A percentile compares a stretch with the other conserved stretches of the same genome.
These are phyloP conservation scores for Oxytropis ochrocephala DNA, from an alignment of 306 rosid genomes.

Conservation along the genomic window DNA sequence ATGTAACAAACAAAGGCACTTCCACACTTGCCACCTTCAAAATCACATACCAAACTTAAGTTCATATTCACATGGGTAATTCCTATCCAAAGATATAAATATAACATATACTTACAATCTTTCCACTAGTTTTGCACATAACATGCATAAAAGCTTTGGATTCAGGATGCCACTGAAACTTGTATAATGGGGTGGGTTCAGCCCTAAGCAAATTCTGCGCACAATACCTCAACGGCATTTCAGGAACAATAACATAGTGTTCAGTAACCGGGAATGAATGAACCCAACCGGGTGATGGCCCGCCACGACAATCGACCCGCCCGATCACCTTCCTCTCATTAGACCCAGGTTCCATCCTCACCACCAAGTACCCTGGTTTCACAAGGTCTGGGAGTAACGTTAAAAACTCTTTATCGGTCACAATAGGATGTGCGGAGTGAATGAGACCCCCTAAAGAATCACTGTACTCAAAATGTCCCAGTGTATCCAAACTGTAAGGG, in stretches of 20 bases:
- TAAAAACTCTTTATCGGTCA: constrained; percentile 64
- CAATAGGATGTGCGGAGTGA: constrained; percentile 92
- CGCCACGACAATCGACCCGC: constrained; percentile 55
- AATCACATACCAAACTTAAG: neutral
- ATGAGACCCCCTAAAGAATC: constrained; percentile 78
- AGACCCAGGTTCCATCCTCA: constrained; percentile 63
- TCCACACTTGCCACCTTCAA: constrained; percentile 78
- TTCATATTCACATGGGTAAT: neutral
- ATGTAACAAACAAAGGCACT: constrained; percentile 75
- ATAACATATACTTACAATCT: constrained; percentile 40
- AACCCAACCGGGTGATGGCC: constrained; percentile 88
- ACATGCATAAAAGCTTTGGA: constrained; percentile 68
- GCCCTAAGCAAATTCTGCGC: constrained; percentile 78
- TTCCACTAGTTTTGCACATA: constrained; percentile 82
- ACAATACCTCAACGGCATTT: constrained; percentile 83
- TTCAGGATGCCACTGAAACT: constrained; percentile 85
- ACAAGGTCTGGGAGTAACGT: constrained; percentile 76
- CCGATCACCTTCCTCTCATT: constrained; percentile 79
- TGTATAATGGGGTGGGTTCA: constrained; percentile 82
- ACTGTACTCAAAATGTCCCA: constrained; percentile 66
- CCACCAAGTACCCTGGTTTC: constrained; percentile 70
- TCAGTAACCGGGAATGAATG: constrained; percentile 84
- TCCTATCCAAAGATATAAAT: no score
- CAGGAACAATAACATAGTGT: constrained; percentile 71
- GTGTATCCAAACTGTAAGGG: constrained; percentile 59